phyloP scores from a whole-genome alignment of 306 rosid genomes.

The Vachellia pachyceras region DNA sequence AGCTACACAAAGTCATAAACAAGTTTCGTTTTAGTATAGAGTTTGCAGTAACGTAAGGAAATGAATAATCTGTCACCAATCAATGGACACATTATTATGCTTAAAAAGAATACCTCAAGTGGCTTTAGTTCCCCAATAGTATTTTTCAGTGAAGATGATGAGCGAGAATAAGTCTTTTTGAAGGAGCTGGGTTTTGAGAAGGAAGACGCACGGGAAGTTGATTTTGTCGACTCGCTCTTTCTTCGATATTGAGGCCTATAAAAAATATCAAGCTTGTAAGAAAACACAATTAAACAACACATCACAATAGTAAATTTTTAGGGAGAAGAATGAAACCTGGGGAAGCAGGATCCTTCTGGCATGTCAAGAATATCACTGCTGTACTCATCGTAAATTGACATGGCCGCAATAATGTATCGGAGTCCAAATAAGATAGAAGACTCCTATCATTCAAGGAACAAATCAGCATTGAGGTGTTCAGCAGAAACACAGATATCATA shows the following conservation, averaged over 20 bases:
- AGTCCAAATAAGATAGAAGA: slow-evolving; percentile 75
- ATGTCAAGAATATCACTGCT: slow-evolving; percentile 91
- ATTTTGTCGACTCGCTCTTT: slow-evolving; percentile 41
- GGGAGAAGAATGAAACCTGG: slow-evolving; percentile 66
- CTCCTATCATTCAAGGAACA: slow-evolving; percentile 68
- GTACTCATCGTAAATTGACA: slow-evolving; percentile 91
- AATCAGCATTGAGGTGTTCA: slow-evolving; percentile 25
- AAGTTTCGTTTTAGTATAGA: slow-evolving; percentile 38
- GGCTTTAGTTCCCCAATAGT: slow-evolving; percentile 71
- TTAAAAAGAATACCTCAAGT: slow-evolving; percentile 68
- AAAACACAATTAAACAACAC: background rate
- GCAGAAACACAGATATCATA: background rate
- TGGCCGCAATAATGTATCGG: slow-evolving; percentile 70
- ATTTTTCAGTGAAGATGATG: slow-evolving; percentile 54
- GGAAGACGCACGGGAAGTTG: slow-evolving; percentile 46
- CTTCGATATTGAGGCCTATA: slow-evolving; percentile 64
- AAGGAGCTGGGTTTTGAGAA: slow-evolving; percentile 63
- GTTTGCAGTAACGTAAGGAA: background rate
- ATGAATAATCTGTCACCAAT: slow-evolving; percentile 7
- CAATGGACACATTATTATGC: slow-evolving; percentile 2
- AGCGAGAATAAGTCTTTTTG: slow-evolving; percentile 57
- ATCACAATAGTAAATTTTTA: slow-evolving; percentile 15
- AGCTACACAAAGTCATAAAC: slow-evolving; percentile 53
- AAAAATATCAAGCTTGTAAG: slow-evolving; percentile 34
- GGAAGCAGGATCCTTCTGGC: slow-evolving; percentile 95